A percentile compares a stretch with the other conserved stretches of the same genome.
phyloP scores from a whole-genome alignment of 1,139 yeast species.

The Pichia sp. region DNA sequence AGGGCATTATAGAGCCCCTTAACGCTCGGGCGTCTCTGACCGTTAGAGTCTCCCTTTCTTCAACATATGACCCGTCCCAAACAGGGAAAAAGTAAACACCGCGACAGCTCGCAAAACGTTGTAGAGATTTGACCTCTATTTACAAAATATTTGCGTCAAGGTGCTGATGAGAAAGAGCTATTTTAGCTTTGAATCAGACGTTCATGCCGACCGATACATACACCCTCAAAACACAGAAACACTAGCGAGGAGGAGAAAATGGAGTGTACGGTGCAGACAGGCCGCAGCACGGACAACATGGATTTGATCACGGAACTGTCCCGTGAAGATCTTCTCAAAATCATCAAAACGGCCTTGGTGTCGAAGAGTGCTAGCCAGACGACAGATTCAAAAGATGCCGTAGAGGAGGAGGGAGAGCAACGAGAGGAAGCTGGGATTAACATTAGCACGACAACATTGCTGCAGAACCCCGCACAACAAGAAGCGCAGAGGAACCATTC shows the following conservation, averaged over 20 bases:
- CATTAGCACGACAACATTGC: not conserved
- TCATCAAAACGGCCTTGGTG: not conserved
- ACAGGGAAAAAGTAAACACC: slow-evolving; percentile 16
- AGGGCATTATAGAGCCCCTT: no score
- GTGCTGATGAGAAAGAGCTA: not conserved
- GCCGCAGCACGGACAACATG: not conserved
- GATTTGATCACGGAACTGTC: not conserved
- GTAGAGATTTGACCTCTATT: not conserved
- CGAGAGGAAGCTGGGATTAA: no score
- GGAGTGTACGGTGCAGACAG: not conserved
- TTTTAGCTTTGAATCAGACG: not conserved
- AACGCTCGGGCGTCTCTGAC: no score
- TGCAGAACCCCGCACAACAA: not conserved
- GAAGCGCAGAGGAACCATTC: not conserved
- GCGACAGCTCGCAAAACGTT: slow-evolving; percentile 7
- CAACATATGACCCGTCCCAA: slow-evolving; percentile 9
- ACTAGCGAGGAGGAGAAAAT: not conserved
- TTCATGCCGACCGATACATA: not conserved
- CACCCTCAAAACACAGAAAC: not conserved
- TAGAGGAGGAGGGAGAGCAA: no score
- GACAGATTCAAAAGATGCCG: not conserved
- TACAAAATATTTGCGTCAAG: not conserved
- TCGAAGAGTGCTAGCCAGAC: not conserved
- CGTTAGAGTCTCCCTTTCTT: not conserved
- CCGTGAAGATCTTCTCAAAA: not conserved